phyloP scores from a whole-genome alignment of 495 filamentous ascomycete genomes.

The Penicillium verhagenii region DNA sequence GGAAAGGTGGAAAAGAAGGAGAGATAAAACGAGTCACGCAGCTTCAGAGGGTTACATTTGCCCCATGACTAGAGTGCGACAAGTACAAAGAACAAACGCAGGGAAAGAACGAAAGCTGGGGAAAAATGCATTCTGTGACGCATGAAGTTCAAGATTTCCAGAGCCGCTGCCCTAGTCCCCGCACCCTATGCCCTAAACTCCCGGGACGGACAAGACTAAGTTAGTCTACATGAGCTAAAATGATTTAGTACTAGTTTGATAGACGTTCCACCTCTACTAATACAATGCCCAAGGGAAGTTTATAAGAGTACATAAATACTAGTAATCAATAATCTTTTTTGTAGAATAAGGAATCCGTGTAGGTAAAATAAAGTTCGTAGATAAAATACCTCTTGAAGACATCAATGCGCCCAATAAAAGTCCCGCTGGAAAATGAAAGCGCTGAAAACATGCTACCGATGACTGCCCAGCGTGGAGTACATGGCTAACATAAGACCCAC shows the following conservation, averaged over 20 bases:
- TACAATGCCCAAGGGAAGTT: no score
- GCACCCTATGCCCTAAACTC: slow-evolving; percentile 40
- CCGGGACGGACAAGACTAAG: slow-evolving; percentile 6
- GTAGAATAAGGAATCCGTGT: neutral
- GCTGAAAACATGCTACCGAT: slow-evolving; percentile 28
- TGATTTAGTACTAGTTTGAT: neutral
- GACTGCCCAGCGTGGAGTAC: slow-evolving; percentile 17
- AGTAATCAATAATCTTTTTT: no score
- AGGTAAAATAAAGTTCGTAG: slow-evolving; percentile 9
- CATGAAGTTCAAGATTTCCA: slow-evolving; percentile 17
- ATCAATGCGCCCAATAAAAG: slow-evolving; percentile 23
- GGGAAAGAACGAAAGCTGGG: slow-evolving; percentile 1
- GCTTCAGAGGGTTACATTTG: neutral
- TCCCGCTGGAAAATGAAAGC: slow-evolving; percentile 21
- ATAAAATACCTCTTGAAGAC: slow-evolving; percentile 15
- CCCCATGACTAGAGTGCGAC: neutral
- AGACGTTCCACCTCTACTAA: no score
- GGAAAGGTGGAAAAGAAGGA: neutral
- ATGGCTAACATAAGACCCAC: slow-evolving; percentile 15
- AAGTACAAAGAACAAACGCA: neutral
- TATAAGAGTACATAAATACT: no score
- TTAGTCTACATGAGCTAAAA: no score
- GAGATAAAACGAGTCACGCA: neutral
- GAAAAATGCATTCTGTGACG: neutral
- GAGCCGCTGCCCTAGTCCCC: slow-evolving; percentile 24